Conservation (phyloP, 306 rosid genomes). For the Vachellia collinsii region DNA sequence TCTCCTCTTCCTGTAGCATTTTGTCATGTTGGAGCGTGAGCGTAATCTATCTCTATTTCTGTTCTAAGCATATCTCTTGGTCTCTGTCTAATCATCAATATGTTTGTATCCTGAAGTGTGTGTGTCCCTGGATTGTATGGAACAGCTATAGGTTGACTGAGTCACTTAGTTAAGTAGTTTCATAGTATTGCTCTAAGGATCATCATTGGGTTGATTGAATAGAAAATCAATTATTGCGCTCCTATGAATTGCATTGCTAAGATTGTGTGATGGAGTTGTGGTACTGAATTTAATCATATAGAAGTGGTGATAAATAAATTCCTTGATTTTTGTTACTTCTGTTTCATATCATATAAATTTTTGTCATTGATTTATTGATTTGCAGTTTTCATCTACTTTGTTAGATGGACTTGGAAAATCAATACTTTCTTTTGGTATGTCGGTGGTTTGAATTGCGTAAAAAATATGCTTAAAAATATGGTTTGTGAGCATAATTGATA, state of each 20-base stretch:
- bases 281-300: neutral
- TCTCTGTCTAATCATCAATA: neutral
- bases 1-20: constrained; percentile 10
- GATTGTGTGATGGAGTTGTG: constrained; percentile 7
- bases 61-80: neutral
- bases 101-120: neutral
- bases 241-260: constrained; percentile 3
- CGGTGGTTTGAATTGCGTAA: too few relatives aligned
- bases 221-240: neutral
- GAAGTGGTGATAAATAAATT: neutral
- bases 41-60: neutral
- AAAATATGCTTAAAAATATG: too few relatives aligned
- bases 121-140: constrained; percentile 20
- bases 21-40: constrained; percentile 1
- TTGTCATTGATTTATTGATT: neutral
- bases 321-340: constrained; percentile 7
- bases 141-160: constrained; percentile 4
- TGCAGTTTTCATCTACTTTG: too few relatives aligned
- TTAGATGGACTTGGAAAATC: too few relatives aligned
- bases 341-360: constrained; percentile 14
- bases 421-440: too few relatives aligned
- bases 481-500: too few relatives aligned
- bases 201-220: neutral
- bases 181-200: neutral
- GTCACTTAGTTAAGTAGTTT: neutral